phyloP scores from a whole-genome alignment of 2,329 filamentous ascomycete genomes.

The Beauveria brongniartii region DNA sequence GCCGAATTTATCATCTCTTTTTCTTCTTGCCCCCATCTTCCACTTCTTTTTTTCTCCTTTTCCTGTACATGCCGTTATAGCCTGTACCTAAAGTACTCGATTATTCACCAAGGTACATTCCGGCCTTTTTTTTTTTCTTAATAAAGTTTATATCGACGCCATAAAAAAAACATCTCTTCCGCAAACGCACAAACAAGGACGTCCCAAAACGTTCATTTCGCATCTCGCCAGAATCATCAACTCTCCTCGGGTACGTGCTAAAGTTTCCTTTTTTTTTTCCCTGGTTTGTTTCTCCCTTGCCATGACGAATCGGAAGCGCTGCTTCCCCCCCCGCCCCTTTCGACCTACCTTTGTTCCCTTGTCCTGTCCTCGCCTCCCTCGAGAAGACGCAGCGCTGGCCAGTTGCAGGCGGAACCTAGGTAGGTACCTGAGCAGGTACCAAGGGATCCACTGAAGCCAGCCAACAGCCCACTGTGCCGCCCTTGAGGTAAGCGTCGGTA shows the following conservation, averaged over 20 bases:
- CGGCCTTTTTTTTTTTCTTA: background rate
- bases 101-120: background rate
- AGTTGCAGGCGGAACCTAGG: no score
- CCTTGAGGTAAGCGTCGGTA: background rate
- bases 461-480: background rate
- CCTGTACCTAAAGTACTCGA: constrained; percentile 9
- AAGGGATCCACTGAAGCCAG: background rate
- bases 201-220: background rate
- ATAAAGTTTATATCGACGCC: background rate
- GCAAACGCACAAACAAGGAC: background rate
- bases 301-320: no score
- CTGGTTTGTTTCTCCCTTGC: background rate
- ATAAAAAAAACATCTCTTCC: background rate
- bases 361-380: background rate
- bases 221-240: background rate
- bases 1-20: constrained; percentile 7
- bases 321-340: background rate
- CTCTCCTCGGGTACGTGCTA: background rate
- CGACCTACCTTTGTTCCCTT: background rate
- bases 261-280: background rate
- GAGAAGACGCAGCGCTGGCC: background rate
- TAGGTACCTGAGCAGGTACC: background rate
- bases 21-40: background rate
- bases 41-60: background rate
- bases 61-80: constrained; percentile 18